Conservation (phyloP, 2,329 filamentous ascomycete genomes). For the Neocucurbitaria cava region DNA sequence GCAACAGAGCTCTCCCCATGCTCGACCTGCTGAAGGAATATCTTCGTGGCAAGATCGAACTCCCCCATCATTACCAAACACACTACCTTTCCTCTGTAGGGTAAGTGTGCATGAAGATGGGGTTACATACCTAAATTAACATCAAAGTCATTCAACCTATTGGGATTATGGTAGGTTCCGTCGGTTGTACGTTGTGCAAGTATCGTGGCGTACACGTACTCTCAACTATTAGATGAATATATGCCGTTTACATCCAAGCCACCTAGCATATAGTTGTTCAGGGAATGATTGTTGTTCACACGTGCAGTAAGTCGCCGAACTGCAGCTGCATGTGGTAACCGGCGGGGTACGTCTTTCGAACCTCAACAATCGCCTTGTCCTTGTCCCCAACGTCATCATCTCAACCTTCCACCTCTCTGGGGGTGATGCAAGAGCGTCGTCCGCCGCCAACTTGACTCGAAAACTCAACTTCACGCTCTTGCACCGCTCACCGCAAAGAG, state of each 20-base stretch:
- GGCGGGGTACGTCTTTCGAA: slow-evolving; percentile 23
- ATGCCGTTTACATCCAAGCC: neutral
- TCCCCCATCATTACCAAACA: slow-evolving; percentile 71
- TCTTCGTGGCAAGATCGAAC: slow-evolving; percentile 68
- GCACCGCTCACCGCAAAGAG: slow-evolving; percentile 28
- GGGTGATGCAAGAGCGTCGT: slow-evolving; percentile 35
- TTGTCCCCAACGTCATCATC: neutral
- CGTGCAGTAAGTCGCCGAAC: slow-evolving; percentile 11
- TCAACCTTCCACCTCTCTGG: slow-evolving; percentile 22
- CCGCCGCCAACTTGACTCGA: slow-evolving; percentile 7
- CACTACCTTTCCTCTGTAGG: slow-evolving; percentile 58
- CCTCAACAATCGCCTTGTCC: slow-evolving; percentile 10
- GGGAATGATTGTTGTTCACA: slow-evolving; percentile 15
- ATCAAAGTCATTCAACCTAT: slow-evolving; percentile 2
- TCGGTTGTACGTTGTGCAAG: neutral
- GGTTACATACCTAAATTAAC: slow-evolving; percentile 57
- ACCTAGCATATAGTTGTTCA: neutral
- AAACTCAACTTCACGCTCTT: slow-evolving; percentile 36
- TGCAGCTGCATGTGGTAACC: slow-evolving; percentile 4
- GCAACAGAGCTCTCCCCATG: slow-evolving; percentile 66
- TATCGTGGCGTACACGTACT: neutral
- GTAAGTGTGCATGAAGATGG: slow-evolving; percentile 69
- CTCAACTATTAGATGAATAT: slow-evolving; percentile 8
- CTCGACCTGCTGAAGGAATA: slow-evolving; percentile 71
- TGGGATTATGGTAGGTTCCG: neutral